phyloP scores from a whole-genome alignment of 106 monocot genomes.

The Amphibolis antarctica region DNA sequence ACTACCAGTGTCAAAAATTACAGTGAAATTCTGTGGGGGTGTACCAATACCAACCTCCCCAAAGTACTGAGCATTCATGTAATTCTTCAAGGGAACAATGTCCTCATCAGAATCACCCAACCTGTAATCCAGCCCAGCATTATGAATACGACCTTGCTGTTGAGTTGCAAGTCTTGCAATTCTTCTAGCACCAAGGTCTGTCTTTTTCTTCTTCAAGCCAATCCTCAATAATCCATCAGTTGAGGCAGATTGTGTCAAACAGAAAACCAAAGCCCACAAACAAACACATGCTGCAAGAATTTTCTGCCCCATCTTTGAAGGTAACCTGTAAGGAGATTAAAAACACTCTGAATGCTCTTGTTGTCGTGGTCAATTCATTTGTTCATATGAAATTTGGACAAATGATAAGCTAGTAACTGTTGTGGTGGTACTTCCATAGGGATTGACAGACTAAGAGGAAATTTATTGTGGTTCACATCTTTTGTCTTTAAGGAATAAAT shows the following conservation, averaged over 20 bases:
- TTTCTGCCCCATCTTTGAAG: constrained; percentile 2
- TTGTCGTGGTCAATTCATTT: too few relatives aligned
- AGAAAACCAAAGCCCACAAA: constrained; percentile 1
- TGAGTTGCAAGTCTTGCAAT: constrained; percentile 6
- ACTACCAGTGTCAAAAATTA: constrained; percentile 86
- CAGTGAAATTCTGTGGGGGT: constrained; percentile 79
- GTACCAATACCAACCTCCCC: constrained; percentile 75
- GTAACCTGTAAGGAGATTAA: background rate
- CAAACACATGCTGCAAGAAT: background rate
- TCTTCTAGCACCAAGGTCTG: constrained; percentile 15
- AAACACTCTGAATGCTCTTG: too few relatives aligned
- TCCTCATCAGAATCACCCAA: constrained; percentile 23
- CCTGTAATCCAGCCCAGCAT: constrained; percentile 5
- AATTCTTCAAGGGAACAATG: constrained; percentile 57
- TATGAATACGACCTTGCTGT: background rate
- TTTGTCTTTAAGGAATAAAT: too few relatives aligned
- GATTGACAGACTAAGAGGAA: too few relatives aligned
- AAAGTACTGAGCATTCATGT: constrained; percentile 85
- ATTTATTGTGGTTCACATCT: too few relatives aligned
- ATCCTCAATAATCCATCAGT: constrained; percentile 38
- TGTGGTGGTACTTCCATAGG: too few relatives aligned
- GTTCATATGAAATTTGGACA: too few relatives aligned
- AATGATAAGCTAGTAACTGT: too few relatives aligned
- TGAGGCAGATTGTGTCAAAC: background rate
- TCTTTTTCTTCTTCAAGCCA: constrained; percentile 42